Evolutionary conservation across 2,329 filamentous ascomycete genomes (phyloP).

Genomic region (Mycosphaerella arachidis): DNA sequence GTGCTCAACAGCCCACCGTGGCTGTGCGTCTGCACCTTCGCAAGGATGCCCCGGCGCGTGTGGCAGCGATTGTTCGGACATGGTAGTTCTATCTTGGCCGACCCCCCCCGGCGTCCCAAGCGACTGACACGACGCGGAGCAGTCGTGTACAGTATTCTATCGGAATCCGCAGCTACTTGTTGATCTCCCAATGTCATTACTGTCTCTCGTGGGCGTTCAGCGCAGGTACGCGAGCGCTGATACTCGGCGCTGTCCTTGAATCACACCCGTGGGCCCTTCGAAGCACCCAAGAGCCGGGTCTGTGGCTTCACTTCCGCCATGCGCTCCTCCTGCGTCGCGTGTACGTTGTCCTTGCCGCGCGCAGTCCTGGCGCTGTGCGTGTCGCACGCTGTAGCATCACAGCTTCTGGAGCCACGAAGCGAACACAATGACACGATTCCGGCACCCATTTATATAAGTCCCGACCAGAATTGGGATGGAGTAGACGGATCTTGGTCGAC

Average conservation of each 20-base stretch:
- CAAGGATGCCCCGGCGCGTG: not conserved
- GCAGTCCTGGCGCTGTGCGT: slow-evolving; percentile 20
- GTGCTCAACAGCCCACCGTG: not conserved
- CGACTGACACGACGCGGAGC: not conserved
- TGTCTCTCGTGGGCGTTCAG: too few species aligned
- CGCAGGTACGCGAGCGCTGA: not conserved
- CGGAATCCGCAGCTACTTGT: not conserved
- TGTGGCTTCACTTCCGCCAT: slow-evolving; percentile 3
- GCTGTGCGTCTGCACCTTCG: not conserved
- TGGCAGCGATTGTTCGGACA: not conserved
- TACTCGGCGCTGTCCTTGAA: not conserved
- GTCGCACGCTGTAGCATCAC: slow-evolving; percentile 7
- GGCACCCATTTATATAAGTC: slow-evolving; percentile 27
- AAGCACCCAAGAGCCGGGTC: not conserved
- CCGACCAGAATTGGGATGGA: slow-evolving; percentile 46
- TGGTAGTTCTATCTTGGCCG: not conserved
- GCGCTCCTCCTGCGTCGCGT: slow-evolving; percentile 10
- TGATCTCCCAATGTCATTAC: not conserved
- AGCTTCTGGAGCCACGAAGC: slow-evolving; percentile 13
- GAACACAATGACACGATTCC: slow-evolving; percentile 14
- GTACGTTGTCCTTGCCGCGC: slow-evolving; percentile 21
- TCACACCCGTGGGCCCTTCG: not conserved
- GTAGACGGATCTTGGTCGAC: slow-evolving; percentile 70
- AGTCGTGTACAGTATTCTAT: too few species aligned
- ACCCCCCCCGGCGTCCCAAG: not conserved